A percentile compares a stretch with the other conserved stretches of the same genome.
Conservation (phyloP, 1,139 yeast species). For the Sugiyamaella pinicola region DNA sequence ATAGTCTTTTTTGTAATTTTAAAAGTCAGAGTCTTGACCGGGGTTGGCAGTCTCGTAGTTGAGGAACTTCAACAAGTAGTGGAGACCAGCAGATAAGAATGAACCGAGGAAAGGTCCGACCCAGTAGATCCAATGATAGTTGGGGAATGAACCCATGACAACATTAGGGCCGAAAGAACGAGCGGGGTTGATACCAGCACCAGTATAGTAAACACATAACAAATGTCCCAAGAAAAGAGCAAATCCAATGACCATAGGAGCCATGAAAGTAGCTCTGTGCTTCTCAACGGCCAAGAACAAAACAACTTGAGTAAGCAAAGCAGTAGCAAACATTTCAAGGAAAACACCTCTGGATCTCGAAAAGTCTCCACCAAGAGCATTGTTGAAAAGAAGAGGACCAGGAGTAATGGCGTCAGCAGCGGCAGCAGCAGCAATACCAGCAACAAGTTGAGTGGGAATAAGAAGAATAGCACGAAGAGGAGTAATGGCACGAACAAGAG, state of each 20-base stretch:
- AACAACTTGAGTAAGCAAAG: constrained; percentile 72
- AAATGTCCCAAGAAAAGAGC: constrained; percentile 82
- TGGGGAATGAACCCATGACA: constrained; percentile 71
- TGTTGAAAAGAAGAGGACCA: constrained; percentile 72
- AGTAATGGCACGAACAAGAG: constrained; percentile 70
- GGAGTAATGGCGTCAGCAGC: constrained; percentile 89
- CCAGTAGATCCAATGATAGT: constrained; percentile 92
- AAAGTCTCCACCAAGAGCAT: constrained; percentile 70
- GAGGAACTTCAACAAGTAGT: constrained; percentile 66
- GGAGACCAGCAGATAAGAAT: constrained; percentile 63
- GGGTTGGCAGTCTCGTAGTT: constrained; percentile 74
- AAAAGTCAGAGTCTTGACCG: constrained; percentile 59
- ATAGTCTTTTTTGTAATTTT: constrained; percentile 17
- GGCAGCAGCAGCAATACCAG: constrained; percentile 92
- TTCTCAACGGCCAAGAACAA: constrained; percentile 85
- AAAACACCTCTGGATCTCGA: constrained; percentile 77
- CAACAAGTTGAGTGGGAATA: constrained; percentile 70
- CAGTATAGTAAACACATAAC: constrained; percentile 80
- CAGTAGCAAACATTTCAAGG: constrained; percentile 81
- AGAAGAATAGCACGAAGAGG: constrained; percentile 70
- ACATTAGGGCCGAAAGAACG: constrained; percentile 85
- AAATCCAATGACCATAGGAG: constrained; percentile 83
- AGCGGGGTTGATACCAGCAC: constrained; percentile 93
- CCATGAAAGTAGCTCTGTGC: constrained; percentile 72
- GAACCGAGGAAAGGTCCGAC: constrained; percentile 81